Evolutionary conservation across 768 basidiomycete genomes (phyloP).

Genomic region (Suillus lakei): DNA sequence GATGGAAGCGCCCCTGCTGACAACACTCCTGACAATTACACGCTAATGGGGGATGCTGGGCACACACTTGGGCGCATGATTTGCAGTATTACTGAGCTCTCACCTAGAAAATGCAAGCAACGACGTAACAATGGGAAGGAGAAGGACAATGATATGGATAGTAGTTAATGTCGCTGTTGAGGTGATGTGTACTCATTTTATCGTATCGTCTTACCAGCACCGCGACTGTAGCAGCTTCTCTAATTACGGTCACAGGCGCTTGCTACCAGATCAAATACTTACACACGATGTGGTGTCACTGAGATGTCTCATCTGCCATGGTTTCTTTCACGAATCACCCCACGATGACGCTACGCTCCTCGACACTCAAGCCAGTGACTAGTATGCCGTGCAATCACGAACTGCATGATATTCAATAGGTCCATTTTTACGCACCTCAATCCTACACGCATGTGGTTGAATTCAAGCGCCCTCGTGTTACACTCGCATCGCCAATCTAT

Average conservation of each 20-base stretch:
- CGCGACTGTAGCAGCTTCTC: not conserved
- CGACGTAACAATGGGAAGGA: not conserved
- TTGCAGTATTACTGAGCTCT: not conserved
- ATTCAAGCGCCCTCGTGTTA: not conserved
- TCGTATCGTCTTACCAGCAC: not conserved
- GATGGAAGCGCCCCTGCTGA: too few species aligned
- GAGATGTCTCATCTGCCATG: not conserved
- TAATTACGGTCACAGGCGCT: not conserved
- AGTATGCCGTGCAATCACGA: not conserved
- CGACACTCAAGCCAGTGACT: not conserved
- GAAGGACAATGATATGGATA: not conserved
- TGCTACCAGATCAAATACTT: too few species aligned
- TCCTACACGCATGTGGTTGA: too few species aligned
- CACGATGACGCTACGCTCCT: too few species aligned
- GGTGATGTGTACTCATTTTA: not conserved
- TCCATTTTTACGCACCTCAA: not conserved
- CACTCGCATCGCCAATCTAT: not conserved
- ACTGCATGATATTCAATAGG: not conserved
- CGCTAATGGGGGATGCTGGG: not conserved
- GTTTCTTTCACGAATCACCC: not conserved
- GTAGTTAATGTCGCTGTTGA: not conserved
- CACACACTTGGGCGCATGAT: constrained; percentile 1
- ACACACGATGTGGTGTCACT: not conserved
- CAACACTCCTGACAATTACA: not conserved
- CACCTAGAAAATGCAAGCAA: constrained; percentile 16